Base-by-base conservation (phyloP, 1,139 yeast species). In the Lodderomyces metapsilosis region DNA sequence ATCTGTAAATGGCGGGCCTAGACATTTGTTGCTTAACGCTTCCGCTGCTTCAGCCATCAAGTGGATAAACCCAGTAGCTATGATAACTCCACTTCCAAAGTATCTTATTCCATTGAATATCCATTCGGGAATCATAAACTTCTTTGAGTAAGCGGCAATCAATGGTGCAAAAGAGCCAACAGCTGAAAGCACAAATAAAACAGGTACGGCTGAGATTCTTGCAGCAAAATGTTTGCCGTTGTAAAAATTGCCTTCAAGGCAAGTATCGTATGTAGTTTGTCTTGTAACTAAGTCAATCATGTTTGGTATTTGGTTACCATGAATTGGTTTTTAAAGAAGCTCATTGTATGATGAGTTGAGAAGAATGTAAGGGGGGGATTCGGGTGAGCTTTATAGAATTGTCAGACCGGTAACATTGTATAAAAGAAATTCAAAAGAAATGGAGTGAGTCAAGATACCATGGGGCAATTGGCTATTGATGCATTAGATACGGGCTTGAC, bases 31-130 rank as follows among this genome's bases (percentile, higher is more conserved):
- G 3, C 54, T 45, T 10, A 67, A 54, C 2, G 58, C 49, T 18
- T 46, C 49, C 24, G 49, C 47, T 1, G 66, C 59, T 35, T 64
- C 69, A 0, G 67, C 66, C 25, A 66, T 47, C 25, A 66, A 50
- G 43, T 66, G 70, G 28, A 64, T 58, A 39, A 62, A 65, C 5
- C 66, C 70, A 3, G 70, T 66, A 6, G 69, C 64, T 5, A 64
- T 55, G 42, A 66, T 66, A 17, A 66, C 70, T 1, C 71, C 70
- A 39, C 62, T 58, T 4, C 71, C 71, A 25, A 66, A 47, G 45
- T 58, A 63, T 38, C 57, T 49, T 36, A 62, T 52, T 16, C 56
- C 42, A 39, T 61, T 64, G 42, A 65, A 62, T 5, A 60, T 49
- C 59, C 62, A 56, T 2, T 43, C 30, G 0, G 69, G 69, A 4